Percentiles rank a stretch among this genome's conserved stretches.
These are phyloP conservation scores for Colletotrichum plurivorum DNA, from an alignment of 2,329 filamentous ascomycete species.

Conservation along the genomic window DNA sequence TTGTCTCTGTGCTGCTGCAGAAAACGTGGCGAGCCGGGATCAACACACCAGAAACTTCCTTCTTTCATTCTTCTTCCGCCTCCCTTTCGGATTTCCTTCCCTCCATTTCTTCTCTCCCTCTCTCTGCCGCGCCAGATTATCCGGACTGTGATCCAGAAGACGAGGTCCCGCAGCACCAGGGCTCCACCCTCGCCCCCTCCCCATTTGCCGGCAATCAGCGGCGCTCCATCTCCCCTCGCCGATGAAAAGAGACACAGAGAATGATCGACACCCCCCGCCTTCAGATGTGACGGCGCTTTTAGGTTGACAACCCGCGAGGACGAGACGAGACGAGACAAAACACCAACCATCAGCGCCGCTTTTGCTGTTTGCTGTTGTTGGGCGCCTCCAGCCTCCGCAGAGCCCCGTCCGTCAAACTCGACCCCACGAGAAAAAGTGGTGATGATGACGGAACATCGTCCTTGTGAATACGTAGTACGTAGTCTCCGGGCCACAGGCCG, in stretches of 20 bases:
- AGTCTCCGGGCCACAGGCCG: background rate
- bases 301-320: conserved; percentile 14
- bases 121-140: no score
- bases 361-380: no score
- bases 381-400: background rate
- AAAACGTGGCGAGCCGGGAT: conserved; percentile 39
- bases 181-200: background rate
- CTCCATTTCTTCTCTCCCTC: no score
- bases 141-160: no score
- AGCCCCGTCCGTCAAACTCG: background rate
- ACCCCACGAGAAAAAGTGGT: no score
- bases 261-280: background rate
- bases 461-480: no score
- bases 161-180: no score
- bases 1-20: conserved; percentile 3
- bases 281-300: conserved; percentile 20
- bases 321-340: conserved; percentile 31
- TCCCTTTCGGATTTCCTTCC: background rate
- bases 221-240: conserved; percentile 1
- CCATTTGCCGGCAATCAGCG: conserved; percentile 15
- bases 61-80: background rate
- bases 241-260: no score
- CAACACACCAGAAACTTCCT: conserved; percentile 1
- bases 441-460: no score
- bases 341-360: background rate